Base-by-base conservation (phyloP, 148 eudicot species). In the Arctostaphylos glauca region DNA sequence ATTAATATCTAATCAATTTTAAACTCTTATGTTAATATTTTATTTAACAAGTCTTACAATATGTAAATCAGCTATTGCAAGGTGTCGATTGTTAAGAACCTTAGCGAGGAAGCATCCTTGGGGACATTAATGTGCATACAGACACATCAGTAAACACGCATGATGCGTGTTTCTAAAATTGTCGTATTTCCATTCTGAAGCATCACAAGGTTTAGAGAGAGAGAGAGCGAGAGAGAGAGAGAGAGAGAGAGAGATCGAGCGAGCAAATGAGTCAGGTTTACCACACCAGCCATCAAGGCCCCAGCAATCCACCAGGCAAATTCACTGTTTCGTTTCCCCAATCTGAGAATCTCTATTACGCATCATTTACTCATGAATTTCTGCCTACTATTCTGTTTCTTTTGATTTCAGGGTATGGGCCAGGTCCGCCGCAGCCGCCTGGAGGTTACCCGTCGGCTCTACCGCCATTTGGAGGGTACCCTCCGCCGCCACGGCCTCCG, bases 251-350 rank as follows among this genome's bases (percentile, higher is more conserved):
- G 21, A 4, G 10, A 59, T 1, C 10, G 14, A 9, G 38, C 5
- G 21, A 46, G n/a, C 5, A 5, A 44, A 47, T 43, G 70, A 58
- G 68, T 79, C 81, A 81, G 74, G 79, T 81, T 81, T 53, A 81
- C 67, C 84, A 81, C 79, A 81, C 84, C 6, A 47, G 84, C 71
- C 84, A 81, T 47, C 84, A 81, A 55, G 78, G 71, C 71, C 84
- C 79, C 14, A 6, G 31, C 19, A 41, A 31, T 43, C 54, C 67
- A 8, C 77, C 68, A 81, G 84, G 84, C 70, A 73, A 73, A 44
- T n/a, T 55, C 46, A 50, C 58, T 56, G 44, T 3, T 16, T 49
- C 13, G 44, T 16, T 47, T 16, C 9, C 6, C 15, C n/a, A 8
- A 80, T 38, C 12, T 19, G 5, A 14, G 25, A 6, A 74, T 9